Evolutionary conservation across 2,329 filamentous ascomycete genomes (phyloP), one percentile per base, ranked within the genome.

Genomic region (Ceratocystis colombiana): DNA sequence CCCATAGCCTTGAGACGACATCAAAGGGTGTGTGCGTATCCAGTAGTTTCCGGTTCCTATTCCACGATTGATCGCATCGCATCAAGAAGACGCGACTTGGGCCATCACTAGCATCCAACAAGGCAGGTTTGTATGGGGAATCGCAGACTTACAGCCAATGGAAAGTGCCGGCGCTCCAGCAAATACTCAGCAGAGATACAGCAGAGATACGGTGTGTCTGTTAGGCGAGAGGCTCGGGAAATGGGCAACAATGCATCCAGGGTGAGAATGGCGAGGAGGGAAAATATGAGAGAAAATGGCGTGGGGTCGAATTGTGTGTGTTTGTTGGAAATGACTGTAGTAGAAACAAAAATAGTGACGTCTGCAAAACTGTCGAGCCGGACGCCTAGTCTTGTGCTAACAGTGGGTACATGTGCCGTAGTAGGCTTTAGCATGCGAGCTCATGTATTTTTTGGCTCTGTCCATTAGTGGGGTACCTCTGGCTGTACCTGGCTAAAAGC

Each of bases 331-430:
- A 53, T 53, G 48, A 15, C 37, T 53, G 48, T 53, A 53, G 20
- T 25, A 28, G 20, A 53, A 53, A 10, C 17, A 33, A 50, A 59
- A 59, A 59, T 59, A 59, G 55, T 37, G 55, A 59, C 28, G 55
- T 59, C 33, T 30, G n/a, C 55, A 59, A 59, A 30, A 28, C 8
- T 37, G 25, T 59, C 25, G 25, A 30, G 25, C 28, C 17, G 15
- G 55, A 8, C 5, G n/a, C 25, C 28, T 1, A 33, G 55, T 59
- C n/a, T 17, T 17, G 30, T 69, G 70, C 70, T 70, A 69, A 68
- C 68, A 70, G 55, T 30, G 28, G 55, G 55, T 59, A 59, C 55
- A 15, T 8, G 55, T 37, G 55, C 55, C 8, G 1, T 1, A 12
- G 17, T 4, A 20, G 4, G 33, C 17, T 15, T 59, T 37, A 10